phyloP scores from a whole-genome alignment of 2,329 filamentous ascomycete species.

The Paracoccidioides brasiliensis region DNA sequence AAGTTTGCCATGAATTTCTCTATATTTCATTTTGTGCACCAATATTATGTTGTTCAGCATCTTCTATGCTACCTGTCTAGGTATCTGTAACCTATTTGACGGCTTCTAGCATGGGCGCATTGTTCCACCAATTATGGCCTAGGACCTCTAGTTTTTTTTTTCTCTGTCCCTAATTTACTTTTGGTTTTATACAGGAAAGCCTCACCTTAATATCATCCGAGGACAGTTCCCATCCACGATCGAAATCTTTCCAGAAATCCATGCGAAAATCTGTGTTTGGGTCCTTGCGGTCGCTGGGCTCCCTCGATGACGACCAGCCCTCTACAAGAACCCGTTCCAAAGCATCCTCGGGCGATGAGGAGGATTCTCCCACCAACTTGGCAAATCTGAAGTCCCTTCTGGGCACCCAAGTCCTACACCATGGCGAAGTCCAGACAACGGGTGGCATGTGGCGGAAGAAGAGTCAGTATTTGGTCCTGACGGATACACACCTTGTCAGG shows the following conservation, averaged over 20 bases:
- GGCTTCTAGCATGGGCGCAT: background rate
- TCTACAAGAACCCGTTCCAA: conserved; percentile 37
- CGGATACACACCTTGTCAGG: conserved; percentile 53
- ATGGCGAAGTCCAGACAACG: conserved; percentile 58
- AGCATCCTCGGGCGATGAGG: conserved; percentile 36
- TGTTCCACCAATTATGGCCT: background rate
- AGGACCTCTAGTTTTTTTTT: background rate
- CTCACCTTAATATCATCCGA: background rate
- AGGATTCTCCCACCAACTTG: conserved; percentile 21
- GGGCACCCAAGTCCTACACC: conserved; percentile 43
- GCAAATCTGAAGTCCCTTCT: conserved; percentile 21
- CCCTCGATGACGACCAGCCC: conserved; percentile 38
- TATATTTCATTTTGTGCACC: background rate
- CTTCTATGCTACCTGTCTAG: background rate
- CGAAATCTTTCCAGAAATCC: conserved; percentile 32
- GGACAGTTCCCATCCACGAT: conserved; percentile 14
- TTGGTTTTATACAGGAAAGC: background rate
- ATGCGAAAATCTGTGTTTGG: conserved; percentile 45
- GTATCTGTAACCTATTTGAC: background rate
- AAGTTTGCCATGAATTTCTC: background rate
- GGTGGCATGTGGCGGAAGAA: conserved; percentile 60
- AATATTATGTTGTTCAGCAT: background rate
- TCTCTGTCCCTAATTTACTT: background rate
- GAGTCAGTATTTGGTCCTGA: conserved; percentile 60
- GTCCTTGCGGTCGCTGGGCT: conserved; percentile 42